Conservation (phyloP, 2,329 filamentous ascomycete genomes). For the Meredithiella fracta region DNA sequence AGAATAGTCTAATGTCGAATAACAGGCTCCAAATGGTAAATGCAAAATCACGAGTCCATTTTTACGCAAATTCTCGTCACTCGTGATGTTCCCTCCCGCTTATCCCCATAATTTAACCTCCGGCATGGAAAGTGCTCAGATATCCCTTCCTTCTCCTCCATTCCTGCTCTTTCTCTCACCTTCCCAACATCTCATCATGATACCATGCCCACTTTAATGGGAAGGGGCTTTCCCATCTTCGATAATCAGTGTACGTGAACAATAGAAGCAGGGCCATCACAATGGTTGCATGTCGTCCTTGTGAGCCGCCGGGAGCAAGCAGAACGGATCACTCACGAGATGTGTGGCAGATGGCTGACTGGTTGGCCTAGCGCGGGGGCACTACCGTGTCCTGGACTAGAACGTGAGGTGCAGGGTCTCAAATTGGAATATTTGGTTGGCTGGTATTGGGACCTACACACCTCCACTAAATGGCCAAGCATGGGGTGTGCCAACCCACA, state of each 20-base stretch:
- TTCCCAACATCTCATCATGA: neutral
- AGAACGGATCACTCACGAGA: too few species aligned
- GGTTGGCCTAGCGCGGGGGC: neutral
- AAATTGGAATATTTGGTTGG: neutral
- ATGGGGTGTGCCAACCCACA: neutral
- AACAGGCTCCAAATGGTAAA: too few species aligned
- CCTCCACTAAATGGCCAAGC: neutral
- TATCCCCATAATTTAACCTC: neutral
- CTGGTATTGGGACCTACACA: neutral
- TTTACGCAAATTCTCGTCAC: neutral
- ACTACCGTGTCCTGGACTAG: neutral
- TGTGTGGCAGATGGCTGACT: too few species aligned
- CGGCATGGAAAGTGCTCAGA: constrained; percentile 1
- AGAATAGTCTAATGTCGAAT: too few species aligned
- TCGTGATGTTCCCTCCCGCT: neutral
- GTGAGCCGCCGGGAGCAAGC: neutral
- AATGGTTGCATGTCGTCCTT: neutral
- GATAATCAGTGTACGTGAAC: too few species aligned
- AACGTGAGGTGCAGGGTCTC: neutral
- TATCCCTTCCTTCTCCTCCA: neutral
- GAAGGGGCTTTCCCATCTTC: neutral
- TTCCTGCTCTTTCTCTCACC: neutral
- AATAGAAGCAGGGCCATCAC: neutral
- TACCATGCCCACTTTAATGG: neutral
- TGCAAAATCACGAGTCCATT: too few species aligned